Base-by-base conservation (phyloP, 2,329 filamentous ascomycete species). In the Pseudogymnoascus sp. region DNA sequence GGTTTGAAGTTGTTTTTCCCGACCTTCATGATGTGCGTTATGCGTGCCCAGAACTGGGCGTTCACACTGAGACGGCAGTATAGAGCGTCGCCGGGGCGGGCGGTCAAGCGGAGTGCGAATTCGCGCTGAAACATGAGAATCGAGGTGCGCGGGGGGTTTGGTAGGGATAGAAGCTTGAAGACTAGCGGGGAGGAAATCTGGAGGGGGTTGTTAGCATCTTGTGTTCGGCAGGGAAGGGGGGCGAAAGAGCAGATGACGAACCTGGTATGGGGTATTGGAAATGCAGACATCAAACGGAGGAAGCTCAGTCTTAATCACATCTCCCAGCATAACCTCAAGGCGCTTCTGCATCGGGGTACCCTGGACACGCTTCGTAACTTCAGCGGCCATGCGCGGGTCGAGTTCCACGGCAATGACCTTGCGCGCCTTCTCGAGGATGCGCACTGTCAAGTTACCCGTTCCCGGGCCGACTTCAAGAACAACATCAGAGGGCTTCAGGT, bases 51-150 rank as follows among this genome's bases (percentile, higher is more conserved):
- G 81, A 97, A 96, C 72, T 97, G 93, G 15, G 89, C 90, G 70
- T 97, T 97, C 63, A 96, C 93, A 1, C 85, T 89, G 26, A 97
- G 80, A n/a, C 94, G 84, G 66, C 87, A 92, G 79, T 97, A 97
- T 7, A 97, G 84, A 60, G 91, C 84, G 71, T 97, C 92, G 7
- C 90, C 90, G 0, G 93, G 90, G 47, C 88, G 87, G 11, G 94
- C 94, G 62, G 95, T 93, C 36, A 97, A 79, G 39, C 93, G 85
- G 74, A 96, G 86, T 15, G 92, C 92, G 70, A 97, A 97, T 76
- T 97, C 93, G 71, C 92, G 86, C 78, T 97, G 93, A 70, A 96
- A 94, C 92, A 96, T 96, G 76, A 97, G 90, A 66, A 97, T 84
- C 68, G 88, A 92, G 63, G 85, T 86, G 35, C 93, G 80, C 0